phyloP scores from a whole-genome alignment of 768 basidiomycete species.

The Tulasnella sp. region DNA sequence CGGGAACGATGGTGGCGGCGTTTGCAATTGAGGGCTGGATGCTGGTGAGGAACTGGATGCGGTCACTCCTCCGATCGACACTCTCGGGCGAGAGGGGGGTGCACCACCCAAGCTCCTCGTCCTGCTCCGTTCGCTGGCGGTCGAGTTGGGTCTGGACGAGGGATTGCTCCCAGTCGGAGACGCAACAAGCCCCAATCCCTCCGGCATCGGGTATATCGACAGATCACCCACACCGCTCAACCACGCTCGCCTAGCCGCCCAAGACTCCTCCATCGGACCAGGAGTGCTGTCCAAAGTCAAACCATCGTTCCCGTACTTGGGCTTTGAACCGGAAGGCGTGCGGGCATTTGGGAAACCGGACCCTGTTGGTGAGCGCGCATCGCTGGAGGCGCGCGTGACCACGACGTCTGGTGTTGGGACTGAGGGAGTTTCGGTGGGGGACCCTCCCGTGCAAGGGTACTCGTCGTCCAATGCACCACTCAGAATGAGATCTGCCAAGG shows the following conservation, averaged over 20 bases:
- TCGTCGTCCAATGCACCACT: constrained; percentile 24
- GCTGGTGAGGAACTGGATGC: not conserved
- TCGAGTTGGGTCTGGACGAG: not conserved
- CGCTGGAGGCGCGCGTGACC: not conserved
- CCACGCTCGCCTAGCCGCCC: constrained; percentile 22
- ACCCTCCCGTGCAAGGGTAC: constrained; percentile 4
- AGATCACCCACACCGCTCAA: constrained; percentile 21
- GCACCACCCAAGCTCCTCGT: constrained; percentile 1
- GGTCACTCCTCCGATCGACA: not conserved
- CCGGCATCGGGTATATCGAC: not conserved
- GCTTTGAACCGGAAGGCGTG: not conserved
- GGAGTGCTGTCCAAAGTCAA: constrained; percentile 10
- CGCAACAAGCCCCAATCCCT: not conserved
- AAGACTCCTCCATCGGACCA: not conserved
- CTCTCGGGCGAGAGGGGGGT: not conserved
- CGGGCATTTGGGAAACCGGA: not conserved
- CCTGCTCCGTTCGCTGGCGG: not conserved
- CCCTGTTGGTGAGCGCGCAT: constrained; percentile 1
- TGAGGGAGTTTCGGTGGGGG: not conserved
- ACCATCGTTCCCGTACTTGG: not conserved
- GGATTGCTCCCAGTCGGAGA: not conserved
- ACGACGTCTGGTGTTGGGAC: not conserved
- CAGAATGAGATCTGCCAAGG: constrained; percentile 18
- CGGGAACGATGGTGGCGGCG: not conserved
- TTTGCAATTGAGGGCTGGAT: not conserved